These are phyloP conservation scores for Daldinia bambusicola DNA, from an alignment of 495 filamentous ascomycete species.

Conservation along the genomic window DNA sequence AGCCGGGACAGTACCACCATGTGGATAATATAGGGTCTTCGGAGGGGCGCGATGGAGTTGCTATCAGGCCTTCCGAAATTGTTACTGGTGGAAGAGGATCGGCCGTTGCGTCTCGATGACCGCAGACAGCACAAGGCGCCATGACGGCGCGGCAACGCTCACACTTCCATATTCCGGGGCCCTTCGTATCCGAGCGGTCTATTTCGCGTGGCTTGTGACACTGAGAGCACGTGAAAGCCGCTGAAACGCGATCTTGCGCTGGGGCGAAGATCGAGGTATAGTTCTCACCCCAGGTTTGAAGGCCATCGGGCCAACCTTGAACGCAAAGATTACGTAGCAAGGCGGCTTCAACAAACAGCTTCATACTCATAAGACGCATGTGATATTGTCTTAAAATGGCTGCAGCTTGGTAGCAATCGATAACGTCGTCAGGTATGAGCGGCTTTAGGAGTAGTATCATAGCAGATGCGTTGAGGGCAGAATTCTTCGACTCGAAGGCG, in stretches of 20 bases:
- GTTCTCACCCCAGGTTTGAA: slow-evolving; percentile 55
- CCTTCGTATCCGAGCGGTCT: slow-evolving; percentile 49
- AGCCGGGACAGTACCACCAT: slow-evolving; percentile 79
- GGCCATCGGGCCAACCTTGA: slow-evolving; percentile 57
- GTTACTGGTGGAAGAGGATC: slow-evolving; percentile 25
- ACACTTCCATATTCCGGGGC: slow-evolving; percentile 58
- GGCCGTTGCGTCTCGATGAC: slow-evolving; percentile 50
- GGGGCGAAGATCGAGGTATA: slow-evolving; percentile 71
- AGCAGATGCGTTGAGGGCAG: slow-evolving; percentile 60
- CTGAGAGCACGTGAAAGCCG: slow-evolving; percentile 59
- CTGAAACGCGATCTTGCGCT: slow-evolving; percentile 59
- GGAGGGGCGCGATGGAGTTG: slow-evolving; percentile 29
- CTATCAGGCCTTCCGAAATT: slow-evolving; percentile 51
- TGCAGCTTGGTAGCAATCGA: slow-evolving; percentile 59
- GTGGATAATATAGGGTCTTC: slow-evolving; percentile 49
- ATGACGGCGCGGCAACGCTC: slow-evolving; percentile 55
- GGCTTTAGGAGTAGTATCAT: slow-evolving; percentile 64
- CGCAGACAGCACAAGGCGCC: slow-evolving; percentile 59
- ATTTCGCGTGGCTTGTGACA: slow-evolving; percentile 66
- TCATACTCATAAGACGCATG: slow-evolving; percentile 68
- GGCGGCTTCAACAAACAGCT: slow-evolving; percentile 73
- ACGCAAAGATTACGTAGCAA: slow-evolving; percentile 74
- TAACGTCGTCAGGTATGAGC: slow-evolving; percentile 57
- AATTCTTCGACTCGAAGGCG: slow-evolving; percentile 57
- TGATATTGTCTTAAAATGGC: slow-evolving; percentile 74